Base-by-base conservation (phyloP, 148 eudicot species). In the Chenopodium quinoa region DNA sequence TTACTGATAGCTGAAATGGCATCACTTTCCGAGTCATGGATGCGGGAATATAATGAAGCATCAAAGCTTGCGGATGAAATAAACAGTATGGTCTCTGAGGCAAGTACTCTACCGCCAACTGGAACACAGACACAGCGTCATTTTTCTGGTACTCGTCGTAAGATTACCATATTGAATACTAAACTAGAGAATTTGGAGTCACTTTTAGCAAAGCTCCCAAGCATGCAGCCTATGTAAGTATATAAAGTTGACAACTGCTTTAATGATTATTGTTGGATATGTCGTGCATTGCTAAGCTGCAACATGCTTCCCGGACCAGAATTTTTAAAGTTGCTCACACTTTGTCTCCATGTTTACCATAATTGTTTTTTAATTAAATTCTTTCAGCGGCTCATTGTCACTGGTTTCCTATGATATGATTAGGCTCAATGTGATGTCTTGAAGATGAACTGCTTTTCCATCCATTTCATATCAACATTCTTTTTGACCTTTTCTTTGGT, bases 41-140 rank as follows among this genome's bases (percentile, higher is more conserved):
- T 89, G 86, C 68, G 86, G 84, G 91, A 89, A 73, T 89, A 84
- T 77, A 87, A 85, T 63, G 91, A 89, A 47, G 86, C 91, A 64
- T 78, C 86, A 22, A 89, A 85, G 73, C 89, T 86, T 60, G 82
- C 86, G 73, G 91, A 89, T 86, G 89, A 88, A 20, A 83, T 88
- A 75, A 84, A 75, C 47, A 23, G 67, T 50, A 80, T 86, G 90
- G 86, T 89, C 46, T 81, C 85, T 19, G 86, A 79, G 74, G 87
- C 86, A 52, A 85, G 83, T 50, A 76, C 89, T 58, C 79, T 89
- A 78, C 89, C 88, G 25, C 75, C 86, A 47, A 72, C 88, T 20
- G 91, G 91, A 76, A 86, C 91, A 52, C 86, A 89, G 80, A 82
- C 89, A 12, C 89, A 86, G 73, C 91, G 91, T 23, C 91, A 89